Percentiles rank a stretch among this genome's conserved stretches.
These are phyloP conservation scores for Boletus nobilissimus DNA, from an alignment of 1,284 basidiomycete genomes.

Conservation along the genomic window DNA sequence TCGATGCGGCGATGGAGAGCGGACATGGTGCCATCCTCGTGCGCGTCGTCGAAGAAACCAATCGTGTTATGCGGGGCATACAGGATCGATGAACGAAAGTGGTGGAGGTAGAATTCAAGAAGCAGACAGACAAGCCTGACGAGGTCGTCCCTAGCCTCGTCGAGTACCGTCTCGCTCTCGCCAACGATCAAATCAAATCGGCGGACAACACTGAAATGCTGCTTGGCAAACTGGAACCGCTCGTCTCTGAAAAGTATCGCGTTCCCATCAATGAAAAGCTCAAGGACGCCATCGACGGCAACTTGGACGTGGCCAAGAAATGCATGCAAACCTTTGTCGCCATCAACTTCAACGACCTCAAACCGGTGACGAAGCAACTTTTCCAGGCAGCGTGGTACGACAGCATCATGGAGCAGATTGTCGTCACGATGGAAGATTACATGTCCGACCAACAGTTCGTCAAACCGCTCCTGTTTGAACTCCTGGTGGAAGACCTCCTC, in stretches of 20 bases:
- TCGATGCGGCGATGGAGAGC: conserved; percentile 95
- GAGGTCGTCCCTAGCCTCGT: conserved; percentile 90
- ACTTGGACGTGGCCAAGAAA: conserved; percentile 97
- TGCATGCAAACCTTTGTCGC: conserved; percentile 95
- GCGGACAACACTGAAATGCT: conserved; percentile 94
- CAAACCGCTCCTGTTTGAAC: conserved; percentile 90
- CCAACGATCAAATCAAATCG: conserved; percentile 97
- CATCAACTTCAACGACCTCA: conserved; percentile 95
- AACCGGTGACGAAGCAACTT: conserved; percentile 86
- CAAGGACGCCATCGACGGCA: conserved; percentile 98
- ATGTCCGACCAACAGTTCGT: conserved; percentile 91
- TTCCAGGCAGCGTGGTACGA: conserved; percentile 92
- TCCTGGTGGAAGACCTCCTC: conserved; percentile 92
- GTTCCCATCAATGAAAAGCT: conserved; percentile 84
- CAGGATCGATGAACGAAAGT: conserved; percentile 91
- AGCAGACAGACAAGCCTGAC: conserved; percentile 89
- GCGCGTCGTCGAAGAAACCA: conserved; percentile 89
- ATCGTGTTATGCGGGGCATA: conserved; percentile 89
- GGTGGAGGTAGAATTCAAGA: conserved; percentile 88
- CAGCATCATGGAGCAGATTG: conserved; percentile 84
- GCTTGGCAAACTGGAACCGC: conserved; percentile 85
- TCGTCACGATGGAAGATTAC: conserved; percentile 97
- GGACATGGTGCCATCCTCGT: conserved; percentile 94
- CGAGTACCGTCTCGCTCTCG: conserved; percentile 97
- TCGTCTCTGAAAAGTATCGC: conserved; percentile 94